Evolutionary conservation across 139 green algal genomes (phyloP).

Genomic region (Auxenochlorella protothecoides): DNA sequence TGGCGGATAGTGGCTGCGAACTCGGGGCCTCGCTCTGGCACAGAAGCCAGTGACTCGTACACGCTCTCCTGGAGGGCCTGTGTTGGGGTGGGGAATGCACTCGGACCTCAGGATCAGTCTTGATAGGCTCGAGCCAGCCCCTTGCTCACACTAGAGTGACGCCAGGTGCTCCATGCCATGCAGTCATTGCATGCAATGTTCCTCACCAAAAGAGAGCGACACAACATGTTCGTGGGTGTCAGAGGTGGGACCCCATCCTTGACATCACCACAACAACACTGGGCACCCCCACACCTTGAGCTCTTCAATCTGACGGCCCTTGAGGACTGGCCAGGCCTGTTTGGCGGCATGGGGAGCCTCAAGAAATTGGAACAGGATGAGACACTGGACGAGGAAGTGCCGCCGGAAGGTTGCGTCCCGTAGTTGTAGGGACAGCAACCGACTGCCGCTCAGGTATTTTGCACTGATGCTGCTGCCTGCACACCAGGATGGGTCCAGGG

Average conservation of each 20-base stretch:
- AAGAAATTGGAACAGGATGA: constrained; percentile 9
- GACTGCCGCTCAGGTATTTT: constrained; percentile 67
- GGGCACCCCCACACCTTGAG: not conserved
- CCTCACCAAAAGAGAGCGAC: not conserved
- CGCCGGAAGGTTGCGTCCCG: constrained; percentile 59
- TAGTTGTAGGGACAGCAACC: constrained; percentile 68
- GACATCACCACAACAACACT: not conserved
- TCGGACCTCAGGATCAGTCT: too few species aligned
- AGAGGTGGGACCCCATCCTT: not conserved
- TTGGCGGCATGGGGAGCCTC: too few species aligned
- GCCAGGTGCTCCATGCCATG: constrained; percentile 10
- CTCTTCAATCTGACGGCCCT: not conserved
- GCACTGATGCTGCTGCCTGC: constrained; percentile 11
- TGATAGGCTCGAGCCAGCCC: too few species aligned
- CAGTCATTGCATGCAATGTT: not conserved
- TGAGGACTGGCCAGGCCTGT: too few species aligned
- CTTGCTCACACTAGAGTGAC: not conserved
- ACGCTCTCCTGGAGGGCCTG: constrained; percentile 10
- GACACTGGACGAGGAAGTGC: constrained; percentile 54
- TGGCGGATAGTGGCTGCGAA: constrained; percentile 27
- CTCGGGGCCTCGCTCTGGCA: constrained; percentile 26
- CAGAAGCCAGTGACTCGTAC: constrained; percentile 31
- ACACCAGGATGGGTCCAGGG: too few species aligned
- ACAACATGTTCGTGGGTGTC: not conserved
- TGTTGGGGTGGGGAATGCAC: too few species aligned